Percentiles rank a stretch among this genome's conserved stretches.
phyloP scores from a whole-genome alignment of 345 rosid species.

The Citrus australasica region DNA sequence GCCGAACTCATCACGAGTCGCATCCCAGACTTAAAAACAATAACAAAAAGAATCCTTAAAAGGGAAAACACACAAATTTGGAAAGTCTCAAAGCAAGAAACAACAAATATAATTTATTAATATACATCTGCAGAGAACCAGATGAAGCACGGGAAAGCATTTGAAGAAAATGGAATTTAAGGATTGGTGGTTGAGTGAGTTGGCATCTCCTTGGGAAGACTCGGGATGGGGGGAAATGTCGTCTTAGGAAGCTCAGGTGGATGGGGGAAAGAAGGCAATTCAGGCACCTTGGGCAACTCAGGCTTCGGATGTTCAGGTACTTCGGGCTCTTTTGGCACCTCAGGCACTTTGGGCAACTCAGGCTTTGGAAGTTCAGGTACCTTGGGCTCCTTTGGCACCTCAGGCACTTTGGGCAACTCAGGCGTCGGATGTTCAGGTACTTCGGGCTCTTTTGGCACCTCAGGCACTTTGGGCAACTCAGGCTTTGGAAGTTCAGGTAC shows the following conservation, averaged over 20 bases:
- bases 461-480: no score
- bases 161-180: neutral
- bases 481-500: no score
- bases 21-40: no score
- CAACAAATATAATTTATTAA: neutral
- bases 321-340: neutral
- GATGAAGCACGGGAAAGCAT: neutral
- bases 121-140: neutral
- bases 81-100: neutral
- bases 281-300: constrained; percentile 7
- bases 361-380: no score
- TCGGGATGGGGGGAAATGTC: neutral
- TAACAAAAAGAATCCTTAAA: no score
- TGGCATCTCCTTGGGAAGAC: constrained; percentile 14
- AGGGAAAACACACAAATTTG: neutral
- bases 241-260: neutral
- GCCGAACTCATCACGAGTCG: neutral
- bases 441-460: no score
- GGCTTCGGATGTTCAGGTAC: neutral
- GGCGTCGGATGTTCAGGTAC: no score
- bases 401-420: neutral
- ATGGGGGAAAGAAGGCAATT: neutral
- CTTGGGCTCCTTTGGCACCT: no score
- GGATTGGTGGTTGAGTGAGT: neutral
- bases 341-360: neutral